A percentile compares a stretch with the other conserved stretches of the same genome.
These are phyloP conservation scores for Ceratobasidium sp. DNA, from an alignment of 1,284 basidiomycete species.

Conservation along the genomic window DNA sequence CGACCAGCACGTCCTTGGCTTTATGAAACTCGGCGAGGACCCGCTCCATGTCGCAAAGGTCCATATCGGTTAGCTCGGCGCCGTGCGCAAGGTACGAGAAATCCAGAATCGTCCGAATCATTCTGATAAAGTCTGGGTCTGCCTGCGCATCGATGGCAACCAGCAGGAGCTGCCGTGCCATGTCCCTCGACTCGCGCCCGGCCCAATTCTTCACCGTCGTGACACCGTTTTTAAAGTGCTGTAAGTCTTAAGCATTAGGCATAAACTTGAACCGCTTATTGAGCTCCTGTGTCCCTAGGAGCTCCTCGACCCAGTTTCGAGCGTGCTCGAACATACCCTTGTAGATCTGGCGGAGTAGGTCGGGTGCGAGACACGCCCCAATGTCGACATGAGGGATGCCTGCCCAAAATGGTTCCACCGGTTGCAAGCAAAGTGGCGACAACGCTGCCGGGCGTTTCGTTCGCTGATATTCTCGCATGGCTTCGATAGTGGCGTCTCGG, in stretches of 20 bases:
- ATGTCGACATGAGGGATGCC: slow-evolving; percentile 7
- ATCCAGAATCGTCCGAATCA: no score
- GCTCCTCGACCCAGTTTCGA: not conserved
- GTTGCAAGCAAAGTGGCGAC: not conserved
- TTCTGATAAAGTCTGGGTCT: no score
- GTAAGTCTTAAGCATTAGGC: slow-evolving; percentile 4
- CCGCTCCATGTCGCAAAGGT: no score
- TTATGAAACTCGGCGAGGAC: no score
- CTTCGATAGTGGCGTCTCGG: no score
- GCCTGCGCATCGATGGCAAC: not conserved
- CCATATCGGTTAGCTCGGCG: no score
- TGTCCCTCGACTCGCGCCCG: no score
- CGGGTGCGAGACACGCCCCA: not conserved
- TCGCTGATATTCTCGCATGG: not conserved
- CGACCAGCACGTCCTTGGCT: no score
- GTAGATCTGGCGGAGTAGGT: not conserved
- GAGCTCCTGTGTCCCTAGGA: slow-evolving; percentile 1
- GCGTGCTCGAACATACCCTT: slow-evolving; percentile 51
- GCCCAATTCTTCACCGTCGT: no score
- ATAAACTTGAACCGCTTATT: slow-evolving; percentile 4
- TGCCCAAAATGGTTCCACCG: not conserved
- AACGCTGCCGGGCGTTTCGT: not conserved
- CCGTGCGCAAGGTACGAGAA: no score
- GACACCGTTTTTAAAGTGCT: no score
- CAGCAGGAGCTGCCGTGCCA: slow-evolving; percentile 1